Evolutionary conservation across 805 yeast genomes (phyloP), one percentile per base, ranked within the genome.

Genomic region (Ogataea trehalophila): DNA sequence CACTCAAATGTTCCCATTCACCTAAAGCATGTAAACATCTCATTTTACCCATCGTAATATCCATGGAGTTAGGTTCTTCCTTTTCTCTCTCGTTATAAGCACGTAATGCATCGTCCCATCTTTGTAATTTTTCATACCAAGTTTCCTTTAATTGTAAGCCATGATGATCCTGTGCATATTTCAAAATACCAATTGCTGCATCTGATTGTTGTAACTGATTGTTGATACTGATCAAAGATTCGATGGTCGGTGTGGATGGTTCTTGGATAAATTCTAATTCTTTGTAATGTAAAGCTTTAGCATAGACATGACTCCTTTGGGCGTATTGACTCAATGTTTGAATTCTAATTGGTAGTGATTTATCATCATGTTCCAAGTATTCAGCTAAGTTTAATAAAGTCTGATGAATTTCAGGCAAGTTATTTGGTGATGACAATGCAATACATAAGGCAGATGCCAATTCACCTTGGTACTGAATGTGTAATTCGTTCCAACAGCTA

Each of bases 11-110:
- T 52, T 92, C 98, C 98, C 99, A 95, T 67, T 94, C 97, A 42
- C 99, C 99, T n/a, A 94, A 72, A 0, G 99, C 99, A 69, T 94
- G 97, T 52, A 92, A 72, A 67, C 98, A 91, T 67, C 98, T 79
- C 97, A 94, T 89, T 61, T 92, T 91, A 70, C 99, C 99, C 91
- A 92, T 83, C 5, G 92, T 86, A 1, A 90, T 84, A 54, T 92
- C 98, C 71, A 86, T 80, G 29, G 89, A 81, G 47, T 83, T 85
- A 4, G 82, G 82, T 41, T 78, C 83, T 31, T 64, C 70, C 49
- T 70, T 71, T 56, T 82, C 92, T 60, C 97, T 76, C 57, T 83
- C 87, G 54, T 84, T 83, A 63, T 94, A 94, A 0, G 97, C 97
- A 42, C 80, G 77, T 51, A 94, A 71, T 0, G 99, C 99, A 67